phyloP scores from a whole-genome alignment of 2,329 filamentous ascomycete species.

The Dothideomycetidae sp. region DNA sequence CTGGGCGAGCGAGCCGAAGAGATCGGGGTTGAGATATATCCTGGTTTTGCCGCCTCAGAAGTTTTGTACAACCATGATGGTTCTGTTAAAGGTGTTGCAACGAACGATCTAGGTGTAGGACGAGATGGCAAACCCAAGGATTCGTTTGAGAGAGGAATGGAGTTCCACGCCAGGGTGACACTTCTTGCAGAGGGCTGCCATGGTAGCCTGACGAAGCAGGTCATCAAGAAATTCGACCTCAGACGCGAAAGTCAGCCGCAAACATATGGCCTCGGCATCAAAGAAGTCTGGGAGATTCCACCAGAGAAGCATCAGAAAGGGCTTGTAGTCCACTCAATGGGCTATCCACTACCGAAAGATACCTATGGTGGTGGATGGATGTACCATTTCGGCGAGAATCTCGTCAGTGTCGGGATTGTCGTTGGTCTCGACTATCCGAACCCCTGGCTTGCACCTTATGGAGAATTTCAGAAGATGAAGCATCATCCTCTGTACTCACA shows the following conservation, averaged over 20 bases:
- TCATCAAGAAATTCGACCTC: slow-evolving; percentile 86
- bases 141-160: slow-evolving; percentile 91
- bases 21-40: slow-evolving; percentile 86
- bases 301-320: slow-evolving; percentile 86
- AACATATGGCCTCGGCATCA: slow-evolving; percentile 87
- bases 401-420: slow-evolving; percentile 83
- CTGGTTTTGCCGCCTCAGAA: slow-evolving; percentile 89
- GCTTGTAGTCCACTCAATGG: slow-evolving; percentile 76
- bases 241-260: slow-evolving; percentile 80
- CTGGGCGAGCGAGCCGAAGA: slow-evolving; percentile 93
- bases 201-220: slow-evolving; percentile 85
- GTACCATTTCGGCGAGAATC: slow-evolving; percentile 97
- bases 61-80: slow-evolving; percentile 77
- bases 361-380: slow-evolving; percentile 98
- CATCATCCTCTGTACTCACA: slow-evolving; percentile 81
- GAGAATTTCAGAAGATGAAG: slow-evolving; percentile 97
- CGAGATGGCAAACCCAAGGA: slow-evolving; percentile 76
- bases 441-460: slow-evolving; percentile 89
- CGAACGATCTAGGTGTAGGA: slow-evolving; percentile 80
- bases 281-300: slow-evolving; percentile 94
- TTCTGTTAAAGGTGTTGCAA: slow-evolving; percentile 84
- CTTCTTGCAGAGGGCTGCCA: slow-evolving; percentile 92
- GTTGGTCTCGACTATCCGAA: slow-evolving; percentile 92
- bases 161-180: slow-evolving; percentile 86
- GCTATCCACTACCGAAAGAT: slow-evolving; percentile 74